Percentiles rank a stretch among this genome's conserved stretches.
Conservation (phyloP, 306 rosid species). For the Citrullus colocynthis region DNA sequence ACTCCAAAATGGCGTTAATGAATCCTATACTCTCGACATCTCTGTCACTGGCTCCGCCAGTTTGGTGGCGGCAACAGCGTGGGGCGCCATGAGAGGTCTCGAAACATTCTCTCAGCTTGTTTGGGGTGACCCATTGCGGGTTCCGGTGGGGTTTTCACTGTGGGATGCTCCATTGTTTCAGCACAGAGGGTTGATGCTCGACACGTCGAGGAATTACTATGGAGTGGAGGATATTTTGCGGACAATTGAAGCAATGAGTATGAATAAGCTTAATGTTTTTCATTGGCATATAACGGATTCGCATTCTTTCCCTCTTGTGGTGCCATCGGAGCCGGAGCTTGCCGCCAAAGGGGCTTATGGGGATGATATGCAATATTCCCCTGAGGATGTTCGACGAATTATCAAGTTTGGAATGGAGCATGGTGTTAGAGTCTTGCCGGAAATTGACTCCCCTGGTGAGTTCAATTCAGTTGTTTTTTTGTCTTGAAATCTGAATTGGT, state of each 20-base stretch:
- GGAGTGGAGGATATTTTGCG: conserved; percentile 45
- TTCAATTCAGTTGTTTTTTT: neutral
- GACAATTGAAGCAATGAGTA: conserved; percentile 53
- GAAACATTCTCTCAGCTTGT: conserved; percentile 74
- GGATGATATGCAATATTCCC: conserved; percentile 47
- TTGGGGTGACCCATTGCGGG: conserved; percentile 42
- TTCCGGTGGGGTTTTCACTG: conserved; percentile 32
- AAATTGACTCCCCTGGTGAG: conserved; percentile 81
- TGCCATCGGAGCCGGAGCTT: conserved; percentile 63
- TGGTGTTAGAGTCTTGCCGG: conserved; percentile 75
- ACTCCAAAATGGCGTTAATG: conserved; percentile 48
- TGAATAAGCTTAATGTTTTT: conserved; percentile 72
- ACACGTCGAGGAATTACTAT: conserved; percentile 72
- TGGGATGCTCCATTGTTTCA: conserved; percentile 44
- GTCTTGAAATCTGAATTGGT: neutral
- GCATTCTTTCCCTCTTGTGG: conserved; percentile 60
- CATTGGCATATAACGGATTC: conserved; percentile 90
- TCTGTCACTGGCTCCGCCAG: conserved; percentile 21
- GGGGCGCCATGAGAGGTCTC: conserved; percentile 81
- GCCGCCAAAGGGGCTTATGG: conserved; percentile 70
- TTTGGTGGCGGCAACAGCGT: conserved; percentile 28
- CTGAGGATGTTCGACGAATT: conserved; percentile 35
- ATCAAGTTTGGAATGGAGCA: conserved; percentile 61
- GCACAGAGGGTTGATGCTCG: conserved; percentile 55
- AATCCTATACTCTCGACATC: conserved; percentile 50